These are phyloP conservation scores for Lipomyces spencermartinsiae DNA, from an alignment of 805 yeast species.

Conservation along the genomic window DNA sequence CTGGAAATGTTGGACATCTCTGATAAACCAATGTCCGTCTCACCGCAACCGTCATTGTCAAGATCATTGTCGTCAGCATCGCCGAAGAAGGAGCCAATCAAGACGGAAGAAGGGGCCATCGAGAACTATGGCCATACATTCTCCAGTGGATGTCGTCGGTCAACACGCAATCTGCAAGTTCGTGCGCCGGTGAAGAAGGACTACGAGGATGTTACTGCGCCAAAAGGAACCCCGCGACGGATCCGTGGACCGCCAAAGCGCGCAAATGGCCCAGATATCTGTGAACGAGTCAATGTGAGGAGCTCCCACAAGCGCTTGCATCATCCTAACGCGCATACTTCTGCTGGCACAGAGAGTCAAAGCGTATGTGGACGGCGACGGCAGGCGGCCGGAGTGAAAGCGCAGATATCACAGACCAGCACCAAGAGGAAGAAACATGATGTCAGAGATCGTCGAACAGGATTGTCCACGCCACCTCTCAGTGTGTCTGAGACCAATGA, in stretches of 20 bases:
- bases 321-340: not conserved
- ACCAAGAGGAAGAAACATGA: not conserved
- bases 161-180: slow-evolving; percentile 1
- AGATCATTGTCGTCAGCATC: not conserved
- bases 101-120: not conserved
- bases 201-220: slow-evolving; percentile 15
- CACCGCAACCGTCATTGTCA: slow-evolving; percentile 11
- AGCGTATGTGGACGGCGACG: no score
- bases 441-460: not conserved
- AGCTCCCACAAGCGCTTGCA: not conserved
- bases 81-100: no score
- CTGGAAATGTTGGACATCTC: not conserved
- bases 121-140: not conserved
- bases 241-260: not conserved
- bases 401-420: not conserved
- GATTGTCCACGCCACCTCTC: slow-evolving; percentile 21
- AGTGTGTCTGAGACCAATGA: slow-evolving; percentile 14
- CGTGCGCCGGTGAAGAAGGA: slow-evolving; percentile 16
- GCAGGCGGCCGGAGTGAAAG: not conserved
- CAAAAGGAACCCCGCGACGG: not conserved
- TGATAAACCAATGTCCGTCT: not conserved
- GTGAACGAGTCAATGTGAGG: not conserved
- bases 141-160: slow-evolving; percentile 17
- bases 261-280: not conserved
- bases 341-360: not conserved